These are phyloP conservation scores for Sporothrix mexicana DNA, from an alignment of 2,329 filamentous ascomycete genomes.

Conservation along the genomic window DNA sequence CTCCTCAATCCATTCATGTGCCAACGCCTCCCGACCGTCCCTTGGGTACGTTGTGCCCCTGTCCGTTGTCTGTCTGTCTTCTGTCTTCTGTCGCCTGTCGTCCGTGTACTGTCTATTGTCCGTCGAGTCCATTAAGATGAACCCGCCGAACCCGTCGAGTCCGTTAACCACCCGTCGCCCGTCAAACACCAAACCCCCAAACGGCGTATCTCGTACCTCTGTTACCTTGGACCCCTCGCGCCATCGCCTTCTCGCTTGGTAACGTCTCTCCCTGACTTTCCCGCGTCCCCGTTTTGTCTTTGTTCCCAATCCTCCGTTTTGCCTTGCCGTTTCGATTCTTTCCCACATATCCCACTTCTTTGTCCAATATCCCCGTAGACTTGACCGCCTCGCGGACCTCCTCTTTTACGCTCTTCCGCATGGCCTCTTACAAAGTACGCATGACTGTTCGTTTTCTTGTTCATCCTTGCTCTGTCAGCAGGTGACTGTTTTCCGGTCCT, in stretches of 20 bases:
- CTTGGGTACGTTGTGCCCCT: background rate
- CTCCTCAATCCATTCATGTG: background rate
- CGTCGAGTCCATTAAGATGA: background rate
- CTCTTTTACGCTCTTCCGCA: background rate
- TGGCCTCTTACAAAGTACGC: background rate
- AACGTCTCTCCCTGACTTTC: constrained; percentile 7
- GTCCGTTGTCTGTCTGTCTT: background rate
- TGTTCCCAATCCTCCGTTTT: background rate
- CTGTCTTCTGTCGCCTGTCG: background rate
- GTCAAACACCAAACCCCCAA: too few species aligned
- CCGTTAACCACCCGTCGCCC: too few species aligned
- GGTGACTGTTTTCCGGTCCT: background rate
- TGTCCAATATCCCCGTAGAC: background rate
- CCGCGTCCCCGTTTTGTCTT: background rate
- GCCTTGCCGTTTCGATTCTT: background rate
- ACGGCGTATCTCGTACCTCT: background rate
- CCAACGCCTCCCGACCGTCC: background rate
- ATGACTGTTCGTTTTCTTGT: constrained; percentile 14
- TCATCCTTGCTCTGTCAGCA: constrained; percentile 11
- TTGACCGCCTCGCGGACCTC: background rate
- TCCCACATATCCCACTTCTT: background rate
- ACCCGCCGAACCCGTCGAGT: too few species aligned
- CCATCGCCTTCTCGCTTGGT: background rate
- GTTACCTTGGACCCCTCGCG: background rate
- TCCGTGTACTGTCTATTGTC: too few species aligned